These are phyloP conservation scores for Globomyces pollinis-pini DNA, from an alignment of 192 early-diverging fungal species.

Conservation along the genomic window DNA sequence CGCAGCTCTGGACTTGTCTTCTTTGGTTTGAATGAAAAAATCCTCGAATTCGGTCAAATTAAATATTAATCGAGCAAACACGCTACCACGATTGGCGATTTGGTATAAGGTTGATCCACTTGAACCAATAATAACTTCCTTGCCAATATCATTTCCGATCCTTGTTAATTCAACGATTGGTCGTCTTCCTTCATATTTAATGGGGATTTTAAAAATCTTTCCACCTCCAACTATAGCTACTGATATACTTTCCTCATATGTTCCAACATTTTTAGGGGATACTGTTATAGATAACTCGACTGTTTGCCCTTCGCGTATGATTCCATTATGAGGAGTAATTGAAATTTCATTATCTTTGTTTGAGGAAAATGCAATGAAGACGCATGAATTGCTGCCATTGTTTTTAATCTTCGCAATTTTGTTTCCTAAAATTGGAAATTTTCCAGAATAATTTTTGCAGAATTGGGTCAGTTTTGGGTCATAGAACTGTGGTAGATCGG, in stretches of 20 bases:
- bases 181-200: conserved; percentile 32
- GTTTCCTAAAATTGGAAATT: background rate
- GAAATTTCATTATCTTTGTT: conserved; percentile 12
- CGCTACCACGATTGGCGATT: conserved; percentile 22
- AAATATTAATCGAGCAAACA: conserved; percentile 25
- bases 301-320: conserved; percentile 16
- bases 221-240: conserved; percentile 32
- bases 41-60: conserved; percentile 33
- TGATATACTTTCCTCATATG: conserved; percentile 28
- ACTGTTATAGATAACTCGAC: conserved; percentile 24
- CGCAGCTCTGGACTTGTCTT: background rate
- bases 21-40: conserved; percentile 9
- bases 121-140: conserved; percentile 35
- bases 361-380: conserved; percentile 20
- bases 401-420: conserved; percentile 35
- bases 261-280: conserved; percentile 17
- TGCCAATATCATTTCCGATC: conserved; percentile 7
- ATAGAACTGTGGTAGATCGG: conserved; percentile 9
- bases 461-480: background rate
- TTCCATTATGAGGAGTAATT: conserved; percentile 17
- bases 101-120: conserved; percentile 5
- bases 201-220: conserved; percentile 26
- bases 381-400: conserved; percentile 21
- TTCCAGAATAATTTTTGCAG: background rate
- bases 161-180: conserved; percentile 19